Evolutionary conservation across 202 grass and related monocot species (phyloP).

Genomic region (Sporobolus alterniflorus): DNA sequence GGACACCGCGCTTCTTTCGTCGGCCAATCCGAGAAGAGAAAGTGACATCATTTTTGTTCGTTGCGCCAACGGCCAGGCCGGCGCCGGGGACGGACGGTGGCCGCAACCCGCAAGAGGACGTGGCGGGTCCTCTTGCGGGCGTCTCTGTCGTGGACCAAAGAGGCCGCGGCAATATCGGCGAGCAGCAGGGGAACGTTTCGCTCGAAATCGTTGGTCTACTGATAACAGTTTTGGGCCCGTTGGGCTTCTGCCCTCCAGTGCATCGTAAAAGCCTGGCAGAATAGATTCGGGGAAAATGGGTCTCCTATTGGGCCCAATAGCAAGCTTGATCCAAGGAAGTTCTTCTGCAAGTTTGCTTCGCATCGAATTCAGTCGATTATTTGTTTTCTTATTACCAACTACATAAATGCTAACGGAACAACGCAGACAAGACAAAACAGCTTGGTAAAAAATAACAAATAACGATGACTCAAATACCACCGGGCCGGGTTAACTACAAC

Average conservation of each 20-base stretch:
- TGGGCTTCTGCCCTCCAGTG: background rate
- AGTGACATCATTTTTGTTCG: background rate
- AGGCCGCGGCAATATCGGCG: background rate
- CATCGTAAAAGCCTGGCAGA: too few species aligned
- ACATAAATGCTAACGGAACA: background rate
- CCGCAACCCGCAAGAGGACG: background rate
- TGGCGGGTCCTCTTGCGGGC: background rate
- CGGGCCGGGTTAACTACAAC: too few species aligned
- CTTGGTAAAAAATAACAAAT: slow-evolving; percentile 54
- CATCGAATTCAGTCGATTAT: background rate
- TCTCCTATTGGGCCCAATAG: too few species aligned
- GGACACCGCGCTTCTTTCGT: background rate
- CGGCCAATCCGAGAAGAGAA: background rate
- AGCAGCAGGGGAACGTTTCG: background rate
- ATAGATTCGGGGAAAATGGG: too few species aligned
- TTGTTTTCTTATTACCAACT: background rate
- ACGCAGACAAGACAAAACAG: background rate
- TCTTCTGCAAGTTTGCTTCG: background rate
- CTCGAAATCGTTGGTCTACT: background rate
- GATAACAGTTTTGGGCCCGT: background rate
- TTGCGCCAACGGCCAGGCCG: background rate
- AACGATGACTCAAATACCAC: too few species aligned
- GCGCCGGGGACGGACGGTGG: background rate
- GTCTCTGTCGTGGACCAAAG: background rate
- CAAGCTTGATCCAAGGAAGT: background rate